Evolutionary conservation across 1,284 basidiomycete species (phyloP).

Genomic region (Rhodotorula sp.): DNA sequence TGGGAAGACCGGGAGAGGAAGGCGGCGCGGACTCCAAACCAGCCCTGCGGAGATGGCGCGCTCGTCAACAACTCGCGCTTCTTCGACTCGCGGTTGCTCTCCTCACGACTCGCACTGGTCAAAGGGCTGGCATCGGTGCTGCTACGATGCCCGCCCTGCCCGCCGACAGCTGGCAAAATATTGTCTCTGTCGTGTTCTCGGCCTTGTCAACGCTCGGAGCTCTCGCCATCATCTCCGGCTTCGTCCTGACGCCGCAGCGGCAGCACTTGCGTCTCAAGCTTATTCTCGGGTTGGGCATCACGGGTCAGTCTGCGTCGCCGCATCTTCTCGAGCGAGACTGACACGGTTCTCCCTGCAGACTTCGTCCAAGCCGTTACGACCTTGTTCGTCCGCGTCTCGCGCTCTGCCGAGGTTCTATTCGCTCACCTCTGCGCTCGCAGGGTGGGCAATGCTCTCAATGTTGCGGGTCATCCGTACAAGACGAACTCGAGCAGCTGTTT

Average conservation of each 20-base stretch:
- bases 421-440: not conserved
- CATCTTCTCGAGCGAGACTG: too few species aligned
- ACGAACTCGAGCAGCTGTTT: constrained; percentile 15
- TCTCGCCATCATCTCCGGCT: constrained; percentile 13
- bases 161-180: not conserved
- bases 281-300: constrained; percentile 21
- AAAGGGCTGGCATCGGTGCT: too few species aligned
- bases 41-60: too few species aligned
- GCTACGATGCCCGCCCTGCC: not conserved
- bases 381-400: not conserved
- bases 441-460: not conserved
- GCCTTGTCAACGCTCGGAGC: constrained; percentile 13
- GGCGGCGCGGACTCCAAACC: too few species aligned
- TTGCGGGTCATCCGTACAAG: not conserved
- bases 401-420: accelerated
- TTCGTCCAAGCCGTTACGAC: constrained; percentile 1
- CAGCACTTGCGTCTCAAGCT: constrained; percentile 20
- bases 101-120: too few species aligned
- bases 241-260: not conserved
- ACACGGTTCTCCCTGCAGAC: not conserved
- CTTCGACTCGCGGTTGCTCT: too few species aligned
- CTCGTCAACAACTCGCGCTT: too few species aligned
- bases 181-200: not conserved
- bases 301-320: constrained; percentile 9
- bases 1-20: too few species aligned